Conservation (phyloP, 2,329 filamentous ascomycete species). For the Aquanectria penicillioides region DNA sequence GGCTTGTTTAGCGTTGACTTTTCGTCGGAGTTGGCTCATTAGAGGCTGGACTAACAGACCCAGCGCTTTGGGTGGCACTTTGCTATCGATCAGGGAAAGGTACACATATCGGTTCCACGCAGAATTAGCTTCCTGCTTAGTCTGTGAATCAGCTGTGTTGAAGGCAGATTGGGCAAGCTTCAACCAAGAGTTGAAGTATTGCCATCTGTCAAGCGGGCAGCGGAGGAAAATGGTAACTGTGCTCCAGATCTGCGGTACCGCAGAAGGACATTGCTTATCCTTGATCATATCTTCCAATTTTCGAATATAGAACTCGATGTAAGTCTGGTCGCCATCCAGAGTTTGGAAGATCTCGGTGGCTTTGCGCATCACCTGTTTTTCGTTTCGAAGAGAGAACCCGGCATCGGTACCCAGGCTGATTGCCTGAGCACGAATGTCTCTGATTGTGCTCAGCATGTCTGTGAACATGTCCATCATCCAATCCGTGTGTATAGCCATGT, state of each 20-base stretch:
- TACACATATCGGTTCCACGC: conserved; percentile 90
- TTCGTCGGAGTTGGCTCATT: conserved; percentile 73
- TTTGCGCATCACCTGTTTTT: conserved; percentile 73
- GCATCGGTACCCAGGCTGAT: conserved; percentile 79
- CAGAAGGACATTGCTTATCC: conserved; percentile 58
- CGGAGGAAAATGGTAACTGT: conserved; percentile 82
- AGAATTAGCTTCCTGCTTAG: conserved; percentile 79
- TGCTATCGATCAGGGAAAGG: conserved; percentile 72
- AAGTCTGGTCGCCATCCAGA: conserved; percentile 62
- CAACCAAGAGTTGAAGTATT: conserved; percentile 79
- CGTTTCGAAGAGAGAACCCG: conserved; percentile 74
- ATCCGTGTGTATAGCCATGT: conserved; percentile 76
- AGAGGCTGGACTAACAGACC: conserved; percentile 72
- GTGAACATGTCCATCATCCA: conserved; percentile 88
- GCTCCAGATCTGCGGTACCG: conserved; percentile 91
- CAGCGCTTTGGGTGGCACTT: conserved; percentile 55
- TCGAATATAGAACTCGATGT: conserved; percentile 75
- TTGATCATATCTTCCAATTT: conserved; percentile 76
- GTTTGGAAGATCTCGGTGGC: conserved; percentile 72
- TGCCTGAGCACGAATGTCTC: conserved; percentile 79
- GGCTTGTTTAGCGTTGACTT: conserved; percentile 64
- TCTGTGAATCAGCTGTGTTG: conserved; percentile 77
- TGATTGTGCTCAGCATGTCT: conserved; percentile 81
- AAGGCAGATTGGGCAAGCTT: conserved; percentile 84
- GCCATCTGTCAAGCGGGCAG: conserved; percentile 74